phyloP scores from a whole-genome alignment of 441 rosid species.

The Geranium incanum region DNA sequence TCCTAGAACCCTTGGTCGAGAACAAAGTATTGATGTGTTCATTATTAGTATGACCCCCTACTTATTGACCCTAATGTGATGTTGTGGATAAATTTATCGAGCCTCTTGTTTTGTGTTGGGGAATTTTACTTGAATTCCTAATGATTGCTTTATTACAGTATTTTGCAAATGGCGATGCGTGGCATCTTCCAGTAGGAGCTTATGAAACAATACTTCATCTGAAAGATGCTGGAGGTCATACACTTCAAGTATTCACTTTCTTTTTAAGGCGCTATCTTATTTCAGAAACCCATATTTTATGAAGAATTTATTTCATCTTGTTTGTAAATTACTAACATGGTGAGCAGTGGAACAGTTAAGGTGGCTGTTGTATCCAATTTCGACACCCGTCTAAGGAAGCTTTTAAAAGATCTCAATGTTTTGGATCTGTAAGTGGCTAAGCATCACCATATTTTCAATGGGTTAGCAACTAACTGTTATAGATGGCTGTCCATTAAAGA shows the following conservation, averaged over 20 bases:
- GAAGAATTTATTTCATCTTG: constrained; percentile 12
- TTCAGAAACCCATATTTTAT: background rate
- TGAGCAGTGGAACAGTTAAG: constrained; percentile 50
- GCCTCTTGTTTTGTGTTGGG: constrained; percentile 5
- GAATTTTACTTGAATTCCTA: constrained; percentile 15
- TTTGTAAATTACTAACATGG: constrained; percentile 21
- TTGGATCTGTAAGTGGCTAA: constrained; percentile 51
- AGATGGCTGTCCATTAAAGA: background rate
- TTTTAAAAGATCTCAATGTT: constrained; percentile 65
- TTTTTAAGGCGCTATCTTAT: constrained; percentile 15
- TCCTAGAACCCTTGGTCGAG: no score
- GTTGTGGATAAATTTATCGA: background rate
- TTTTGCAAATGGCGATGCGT: constrained; percentile 69
- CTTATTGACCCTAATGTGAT: background rate
- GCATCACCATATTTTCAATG: background rate
- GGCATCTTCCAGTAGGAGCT: constrained; percentile 82
- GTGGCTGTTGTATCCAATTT: constrained; percentile 83
- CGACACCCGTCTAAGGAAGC: constrained; percentile 67
- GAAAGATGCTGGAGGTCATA: constrained; percentile 78
- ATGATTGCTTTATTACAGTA: constrained; percentile 35
- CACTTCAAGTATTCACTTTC: constrained; percentile 25
- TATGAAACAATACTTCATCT: constrained; percentile 46
- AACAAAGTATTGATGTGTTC: no score
- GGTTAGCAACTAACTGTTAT: background rate
- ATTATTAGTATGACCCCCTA: background rate